These are phyloP conservation scores for Thraustochytrium striatum DNA, from an alignment of 352 stramenopile genomes.

Conservation along the genomic window DNA sequence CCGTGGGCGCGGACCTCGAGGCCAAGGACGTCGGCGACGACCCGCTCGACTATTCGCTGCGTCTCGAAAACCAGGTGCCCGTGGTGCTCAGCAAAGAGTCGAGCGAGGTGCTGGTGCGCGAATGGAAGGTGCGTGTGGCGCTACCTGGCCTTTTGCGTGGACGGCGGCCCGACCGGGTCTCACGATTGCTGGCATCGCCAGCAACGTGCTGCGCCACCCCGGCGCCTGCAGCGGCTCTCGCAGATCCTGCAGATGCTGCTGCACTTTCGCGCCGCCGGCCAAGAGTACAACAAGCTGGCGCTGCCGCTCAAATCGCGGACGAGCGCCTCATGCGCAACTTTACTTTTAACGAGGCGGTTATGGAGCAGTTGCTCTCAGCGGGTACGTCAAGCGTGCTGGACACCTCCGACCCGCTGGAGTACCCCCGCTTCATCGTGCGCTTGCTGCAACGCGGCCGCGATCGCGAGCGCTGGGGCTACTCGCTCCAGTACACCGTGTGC, in stretches of 20 bases:
- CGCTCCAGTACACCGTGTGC: conserved; percentile 15
- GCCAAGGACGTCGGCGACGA: neutral
- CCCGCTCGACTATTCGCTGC: conserved; percentile 5
- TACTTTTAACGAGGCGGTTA: conserved; percentile 27
- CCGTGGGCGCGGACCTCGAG: neutral
- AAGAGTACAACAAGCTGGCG: neutral
- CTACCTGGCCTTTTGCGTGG: too few relatives aligned
- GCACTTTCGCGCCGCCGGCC: neutral
- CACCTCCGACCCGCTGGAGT: neutral
- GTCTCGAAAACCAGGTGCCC: conserved; percentile 3
- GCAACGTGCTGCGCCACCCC: too few relatives aligned
- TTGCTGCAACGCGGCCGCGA: conserved; percentile 9
- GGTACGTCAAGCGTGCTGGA: neutral
- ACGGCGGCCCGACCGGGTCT: too few relatives aligned
- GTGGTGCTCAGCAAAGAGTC: neutral
- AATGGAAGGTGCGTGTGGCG: conserved; percentile 15
- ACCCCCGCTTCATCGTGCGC: conserved; percentile 16
- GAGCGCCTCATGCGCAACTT: conserved; percentile 26
- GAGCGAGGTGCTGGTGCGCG: neutral
- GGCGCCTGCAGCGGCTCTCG: conserved; percentile 2
- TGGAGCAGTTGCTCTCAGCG: neutral
- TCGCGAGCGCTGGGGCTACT: conserved; percentile 8
- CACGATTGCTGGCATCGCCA: neutral
- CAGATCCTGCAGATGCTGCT: conserved; percentile 35
- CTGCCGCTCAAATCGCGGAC: conserved; percentile 11